These are phyloP conservation scores for Russula compacta DNA, from an alignment of 768 basidiomycete genomes.

Conservation along the genomic window DNA sequence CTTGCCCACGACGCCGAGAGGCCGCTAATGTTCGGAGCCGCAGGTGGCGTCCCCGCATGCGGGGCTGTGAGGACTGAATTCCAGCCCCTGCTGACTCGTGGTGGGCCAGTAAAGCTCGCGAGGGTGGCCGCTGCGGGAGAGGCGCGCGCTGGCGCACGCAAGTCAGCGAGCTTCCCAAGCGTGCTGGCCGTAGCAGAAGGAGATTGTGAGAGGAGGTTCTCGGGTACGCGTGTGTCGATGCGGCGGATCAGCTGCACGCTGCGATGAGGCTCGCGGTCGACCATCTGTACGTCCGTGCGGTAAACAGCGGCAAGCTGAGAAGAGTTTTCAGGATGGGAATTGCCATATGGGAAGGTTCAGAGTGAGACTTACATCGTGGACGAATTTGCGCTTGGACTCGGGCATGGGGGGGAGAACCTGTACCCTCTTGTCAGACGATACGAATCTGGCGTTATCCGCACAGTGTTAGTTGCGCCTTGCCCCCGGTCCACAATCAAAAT, in stretches of 20 bases:
- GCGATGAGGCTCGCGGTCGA: constrained; percentile 86
- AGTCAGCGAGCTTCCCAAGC: constrained; percentile 54
- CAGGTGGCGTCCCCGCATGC: constrained; percentile 4
- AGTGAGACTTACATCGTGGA: constrained; percentile 49
- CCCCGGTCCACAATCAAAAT: not conserved
- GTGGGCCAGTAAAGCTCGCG: not conserved
- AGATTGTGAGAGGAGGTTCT: constrained; percentile 46
- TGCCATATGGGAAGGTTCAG: not conserved
- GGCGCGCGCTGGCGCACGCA: constrained; percentile 31
- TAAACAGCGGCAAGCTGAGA: constrained; percentile 66
- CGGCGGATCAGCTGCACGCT: constrained; percentile 78
- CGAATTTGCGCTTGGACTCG: constrained; percentile 71
- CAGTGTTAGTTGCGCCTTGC: not conserved
- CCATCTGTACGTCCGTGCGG: constrained; percentile 73
- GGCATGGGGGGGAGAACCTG: constrained; percentile 80
- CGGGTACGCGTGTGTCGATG: constrained; percentile 73
- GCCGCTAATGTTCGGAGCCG: not conserved
- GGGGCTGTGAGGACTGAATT: constrained; percentile 27
- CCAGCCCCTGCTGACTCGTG: constrained; percentile 26
- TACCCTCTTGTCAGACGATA: constrained; percentile 52
- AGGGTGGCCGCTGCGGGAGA: constrained; percentile 14
- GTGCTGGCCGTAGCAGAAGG: constrained; percentile 28
- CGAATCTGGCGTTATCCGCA: constrained; percentile 39
- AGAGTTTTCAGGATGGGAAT: constrained; percentile 5
- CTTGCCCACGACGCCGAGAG: not conserved